Percentiles rank a stretch among this genome's conserved stretches.
Evolutionary conservation across 768 basidiomycete genomes (phyloP).

Genomic region (Cytidiella melzeri): DNA sequence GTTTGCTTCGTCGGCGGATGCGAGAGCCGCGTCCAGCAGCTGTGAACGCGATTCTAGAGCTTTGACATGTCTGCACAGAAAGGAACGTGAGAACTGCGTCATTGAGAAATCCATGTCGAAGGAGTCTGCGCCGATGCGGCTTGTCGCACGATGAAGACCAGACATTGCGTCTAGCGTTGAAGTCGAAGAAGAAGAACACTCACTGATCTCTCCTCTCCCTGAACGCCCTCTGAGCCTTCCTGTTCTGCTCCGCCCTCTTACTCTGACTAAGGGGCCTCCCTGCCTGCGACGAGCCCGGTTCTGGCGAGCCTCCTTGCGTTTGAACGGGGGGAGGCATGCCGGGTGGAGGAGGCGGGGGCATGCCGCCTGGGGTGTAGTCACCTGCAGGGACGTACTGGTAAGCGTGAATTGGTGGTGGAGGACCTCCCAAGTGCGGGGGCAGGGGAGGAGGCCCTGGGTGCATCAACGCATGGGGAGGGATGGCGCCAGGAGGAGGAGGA

Average conservation of each 20-base stretch:
- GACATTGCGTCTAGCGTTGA: too few species aligned
- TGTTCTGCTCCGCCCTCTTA: slow-evolving; percentile 91
- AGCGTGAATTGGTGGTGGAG: slow-evolving; percentile 21
- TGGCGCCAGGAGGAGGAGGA: slow-evolving; percentile 32
- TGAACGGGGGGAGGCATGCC: slow-evolving; percentile 18
- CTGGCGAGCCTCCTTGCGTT: too few species aligned
- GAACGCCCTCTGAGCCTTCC: slow-evolving; percentile 91
- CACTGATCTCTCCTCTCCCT: slow-evolving; percentile 86
- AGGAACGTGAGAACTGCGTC: neutral
- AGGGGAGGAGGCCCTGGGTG: slow-evolving; percentile 23
- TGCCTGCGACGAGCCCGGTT: slow-evolving; percentile 18
- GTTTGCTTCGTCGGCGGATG: slow-evolving; percentile 84
- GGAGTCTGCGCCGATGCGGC: too few species aligned
- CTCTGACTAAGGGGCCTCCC: slow-evolving; percentile 66
- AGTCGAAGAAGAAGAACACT: slow-evolving; percentile 27
- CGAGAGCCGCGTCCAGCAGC: slow-evolving; percentile 78
- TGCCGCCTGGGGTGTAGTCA: slow-evolving; percentile 51
- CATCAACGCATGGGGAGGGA: slow-evolving; percentile 28
- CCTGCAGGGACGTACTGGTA: slow-evolving; percentile 38
- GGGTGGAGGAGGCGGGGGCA: slow-evolving; percentile 26
- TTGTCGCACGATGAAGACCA: too few species aligned
- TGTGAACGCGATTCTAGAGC: slow-evolving; percentile 81
- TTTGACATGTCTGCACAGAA: slow-evolving; percentile 65
- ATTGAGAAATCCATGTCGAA: too few species aligned
- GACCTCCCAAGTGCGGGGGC: slow-evolving; percentile 1